These are phyloP conservation scores for Penicillium capsulatum DNA, from an alignment of 2,329 filamentous ascomycete genomes.

Conservation along the genomic window DNA sequence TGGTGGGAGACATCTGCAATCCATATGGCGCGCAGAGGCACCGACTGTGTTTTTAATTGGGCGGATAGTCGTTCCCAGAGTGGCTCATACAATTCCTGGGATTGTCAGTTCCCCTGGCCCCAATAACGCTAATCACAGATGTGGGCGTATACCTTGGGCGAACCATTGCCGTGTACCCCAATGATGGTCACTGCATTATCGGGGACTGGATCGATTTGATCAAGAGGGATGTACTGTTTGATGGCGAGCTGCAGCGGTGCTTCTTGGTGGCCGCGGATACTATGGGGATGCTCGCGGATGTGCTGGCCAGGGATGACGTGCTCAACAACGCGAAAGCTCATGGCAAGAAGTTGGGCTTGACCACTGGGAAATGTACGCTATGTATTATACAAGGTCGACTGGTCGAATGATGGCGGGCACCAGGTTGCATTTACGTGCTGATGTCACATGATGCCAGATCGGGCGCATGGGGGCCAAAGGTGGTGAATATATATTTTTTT, in stretches of 20 bases:
- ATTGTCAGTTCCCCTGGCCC: neutral
- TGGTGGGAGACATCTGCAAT: constrained; percentile 77
- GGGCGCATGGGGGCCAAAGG: too few relatives aligned
- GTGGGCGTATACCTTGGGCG: constrained; percentile 6
- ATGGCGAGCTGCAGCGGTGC: constrained; percentile 49
- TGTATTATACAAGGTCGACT: too few relatives aligned
- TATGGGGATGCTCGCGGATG: constrained; percentile 52
- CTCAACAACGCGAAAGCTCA: constrained; percentile 42
- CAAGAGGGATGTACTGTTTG: constrained; percentile 54
- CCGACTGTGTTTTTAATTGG: constrained; percentile 49
- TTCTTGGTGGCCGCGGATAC: constrained; percentile 48
- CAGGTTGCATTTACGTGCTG: too few relatives aligned
- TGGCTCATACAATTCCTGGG: constrained; percentile 68
- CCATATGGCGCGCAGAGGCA: constrained; percentile 72
- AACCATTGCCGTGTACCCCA: constrained; percentile 12
- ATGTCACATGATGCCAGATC: too few relatives aligned
- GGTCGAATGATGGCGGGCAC: too few relatives aligned
- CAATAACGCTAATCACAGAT: too few relatives aligned
- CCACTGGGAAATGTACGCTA: too few relatives aligned
- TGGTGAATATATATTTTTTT: too few relatives aligned
- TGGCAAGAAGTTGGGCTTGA: too few relatives aligned
- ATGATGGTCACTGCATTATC: constrained; percentile 39
- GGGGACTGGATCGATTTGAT: constrained; percentile 40
- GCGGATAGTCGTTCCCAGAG: constrained; percentile 72
- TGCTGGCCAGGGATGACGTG: constrained; percentile 49